Evolutionary conservation across 768 basidiomycete species (phyloP), one percentile per base, ranked within the genome.

Genomic region (Hypholoma sublateritium): DNA sequence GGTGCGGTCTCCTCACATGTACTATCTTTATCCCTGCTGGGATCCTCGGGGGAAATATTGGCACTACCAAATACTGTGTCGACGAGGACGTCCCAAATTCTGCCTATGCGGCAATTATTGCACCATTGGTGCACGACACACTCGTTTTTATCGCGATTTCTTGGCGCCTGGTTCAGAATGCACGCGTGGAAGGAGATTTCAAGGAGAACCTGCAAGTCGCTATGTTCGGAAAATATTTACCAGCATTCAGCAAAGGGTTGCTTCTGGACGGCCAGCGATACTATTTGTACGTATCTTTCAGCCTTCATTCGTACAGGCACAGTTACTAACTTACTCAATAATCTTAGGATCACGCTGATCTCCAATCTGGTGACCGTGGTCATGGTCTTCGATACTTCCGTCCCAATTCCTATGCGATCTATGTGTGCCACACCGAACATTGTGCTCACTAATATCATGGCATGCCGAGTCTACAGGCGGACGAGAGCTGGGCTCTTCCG

Each of bases 91-190:
- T 62, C 16, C 39, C 62, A 11, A 14, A 52, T 11, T 67, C 57
- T 25, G 49, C 54, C 6, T 58, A 46, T 2, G 53, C 60, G 11
- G 51, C 64, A 3, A 59, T 57, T 0, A 58, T 70, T 34, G 50
- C 55, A 2, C 52, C 59, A 0, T 36, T 65, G 5, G 49, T 70
- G 8, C 55, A 65, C 19, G 72, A 72, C 47, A 72, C 68, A 0
- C 44, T 55, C 35, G 65, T 72, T 11, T 70, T 71, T 50, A 22
- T 69, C 25, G 62, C 69, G 13, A 70, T 74, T 6, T 70, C 72
- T 5, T 68, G 59, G 54, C 59, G 62, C 1, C 57, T 74, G 5
- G 43, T 64, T 0, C 35, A 28, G 7, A 58, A 61, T 36, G 32
- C 64, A 2, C 47, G 45, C 19, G 25, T 17, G 4, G 24, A 24